Conservation (phyloP, 2,329 filamentous ascomycete genomes). For the Sporothrix globosa region DNA sequence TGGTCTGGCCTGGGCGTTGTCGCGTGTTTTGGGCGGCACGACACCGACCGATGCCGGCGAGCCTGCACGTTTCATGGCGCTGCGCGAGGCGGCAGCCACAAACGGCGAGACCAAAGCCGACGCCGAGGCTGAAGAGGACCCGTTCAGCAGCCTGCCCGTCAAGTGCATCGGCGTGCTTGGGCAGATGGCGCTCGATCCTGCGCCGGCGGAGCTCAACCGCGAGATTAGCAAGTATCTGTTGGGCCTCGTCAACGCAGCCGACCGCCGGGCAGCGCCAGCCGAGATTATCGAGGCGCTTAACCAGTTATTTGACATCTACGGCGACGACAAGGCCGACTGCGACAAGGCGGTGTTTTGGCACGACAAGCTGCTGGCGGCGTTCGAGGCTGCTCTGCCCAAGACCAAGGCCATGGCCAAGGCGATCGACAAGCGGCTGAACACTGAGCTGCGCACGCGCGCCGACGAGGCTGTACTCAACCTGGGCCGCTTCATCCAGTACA, state of each 20-base stretch:
- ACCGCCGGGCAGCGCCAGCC: slow-evolving; percentile 53
- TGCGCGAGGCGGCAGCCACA: slow-evolving; percentile 50
- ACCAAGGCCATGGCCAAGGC: slow-evolving; percentile 60
- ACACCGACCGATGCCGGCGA: slow-evolving; percentile 57
- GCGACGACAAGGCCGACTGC: slow-evolving; percentile 60
- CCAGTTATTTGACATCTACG: slow-evolving; percentile 69
- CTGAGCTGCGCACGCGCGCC: slow-evolving; percentile 61
- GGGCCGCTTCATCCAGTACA: slow-evolving; percentile 65
- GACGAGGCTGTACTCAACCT: slow-evolving; percentile 67
- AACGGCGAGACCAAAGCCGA: slow-evolving; percentile 44
- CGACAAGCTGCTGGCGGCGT: slow-evolving; percentile 60
- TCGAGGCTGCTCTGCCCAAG: slow-evolving; percentile 60
- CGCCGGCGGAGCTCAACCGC: slow-evolving; percentile 58
- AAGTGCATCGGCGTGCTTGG: slow-evolving; percentile 70
- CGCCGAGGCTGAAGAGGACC: slow-evolving; percentile 45
- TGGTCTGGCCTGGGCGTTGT: slow-evolving; percentile 67
- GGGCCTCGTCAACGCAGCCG: slow-evolving; percentile 54
- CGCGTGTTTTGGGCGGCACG: slow-evolving; percentile 57
- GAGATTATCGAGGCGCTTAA: slow-evolving; percentile 67
- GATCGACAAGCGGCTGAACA: slow-evolving; percentile 61
- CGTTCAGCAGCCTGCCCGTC: slow-evolving; percentile 65
- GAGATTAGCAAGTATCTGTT: slow-evolving; percentile 67
- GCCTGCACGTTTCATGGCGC: slow-evolving; percentile 65
- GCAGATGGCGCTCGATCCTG: slow-evolving; percentile 61
- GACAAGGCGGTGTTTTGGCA: slow-evolving; percentile 68